A percentile compares a stretch with the other conserved stretches of the same genome.
Conservation (phyloP, 371 early-diverging fungal genomes). For the Apophysomyces elegans region DNA sequence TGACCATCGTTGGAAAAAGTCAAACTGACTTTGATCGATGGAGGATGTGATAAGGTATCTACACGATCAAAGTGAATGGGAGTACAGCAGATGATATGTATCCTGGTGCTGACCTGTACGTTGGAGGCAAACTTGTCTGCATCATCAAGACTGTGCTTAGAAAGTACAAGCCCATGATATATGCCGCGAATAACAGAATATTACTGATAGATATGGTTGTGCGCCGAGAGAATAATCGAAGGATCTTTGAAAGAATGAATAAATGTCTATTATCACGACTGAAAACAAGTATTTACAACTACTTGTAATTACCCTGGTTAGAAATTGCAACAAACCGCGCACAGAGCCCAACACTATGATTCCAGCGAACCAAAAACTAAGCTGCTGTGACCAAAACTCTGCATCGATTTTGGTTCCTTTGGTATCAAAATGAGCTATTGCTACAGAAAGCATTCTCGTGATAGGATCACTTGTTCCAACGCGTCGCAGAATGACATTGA, state of each 20-base stretch:
- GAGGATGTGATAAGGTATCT: constrained; percentile 81
- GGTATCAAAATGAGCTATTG: constrained; percentile 58
- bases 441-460: constrained; percentile 74
- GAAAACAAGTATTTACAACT: neutral
- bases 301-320: constrained; percentile 65
- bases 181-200: constrained; percentile 79
- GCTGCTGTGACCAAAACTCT: constrained; percentile 87
- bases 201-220: constrained; percentile 64
- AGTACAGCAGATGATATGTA: constrained; percentile 9
- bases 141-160: constrained; percentile 89
- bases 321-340: constrained; percentile 82
- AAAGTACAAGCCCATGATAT: constrained; percentile 94
- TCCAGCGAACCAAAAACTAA: constrained; percentile 91
- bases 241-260: constrained; percentile 40
- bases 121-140: constrained; percentile 83
- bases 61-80: neutral
- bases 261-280: neutral
- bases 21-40: constrained; percentile 78
- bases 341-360: constrained; percentile 86
- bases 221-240: constrained; percentile 64
- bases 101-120: constrained; percentile 62
- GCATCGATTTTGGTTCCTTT: constrained; percentile 70
- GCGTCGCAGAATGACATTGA: constrained; percentile 80
- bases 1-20: constrained; percentile 93
- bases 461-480: constrained; percentile 86